Base-by-base conservation (phyloP, 768 basidiomycete species). In the Mycena floridula region DNA sequence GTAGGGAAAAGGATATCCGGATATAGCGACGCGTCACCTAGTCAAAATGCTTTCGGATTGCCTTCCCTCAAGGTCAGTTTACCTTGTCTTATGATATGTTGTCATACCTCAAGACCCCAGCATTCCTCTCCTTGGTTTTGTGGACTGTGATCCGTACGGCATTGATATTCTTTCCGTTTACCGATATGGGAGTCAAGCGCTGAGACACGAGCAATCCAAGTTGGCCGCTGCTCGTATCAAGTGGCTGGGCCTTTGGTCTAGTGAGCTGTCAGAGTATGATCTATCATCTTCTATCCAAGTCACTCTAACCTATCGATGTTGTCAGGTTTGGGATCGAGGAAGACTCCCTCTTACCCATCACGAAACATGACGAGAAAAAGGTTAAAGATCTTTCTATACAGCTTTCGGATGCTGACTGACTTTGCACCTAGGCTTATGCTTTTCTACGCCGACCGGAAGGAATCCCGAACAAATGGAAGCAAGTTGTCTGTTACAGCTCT, bases 1-100 rank as follows among this genome's bases (percentile, higher is more conserved):
- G 8, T 52, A 96, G 93, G 96, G 96, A 0, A 98, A 96, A 60
- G 96, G 96, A 3, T 98, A 95, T 63, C 96, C 96, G 0, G 96
- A 99, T 58, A 64, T 96, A 4, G 85, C 92, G 3, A 95, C 96
- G 1, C 76, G 92, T 6, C 82, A 94, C 51, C 72, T 98, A 6
- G 77, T 94, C 37, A 80, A 81, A 46, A 78, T 74, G 0, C 69
- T 98, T 3, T 74, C 85, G 1, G 73, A 81, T 28, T 74, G 76
- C 25, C 72, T 91, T 16, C 83, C 85, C 3, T 37, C 61, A 32
- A 64, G 63, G 91, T 89, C 58, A 52, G 66, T 57, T 30, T 27
- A 26, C 22, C 37, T 20, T 48, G n/a, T 27, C n/a, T 26, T 25
- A 26, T 23, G 27, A 21, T 21, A 6, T 7, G 21, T n/a, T 26